Conservation (phyloP, 2,329 filamentous ascomycete genomes). For the Pezicula neosporulosa region DNA sequence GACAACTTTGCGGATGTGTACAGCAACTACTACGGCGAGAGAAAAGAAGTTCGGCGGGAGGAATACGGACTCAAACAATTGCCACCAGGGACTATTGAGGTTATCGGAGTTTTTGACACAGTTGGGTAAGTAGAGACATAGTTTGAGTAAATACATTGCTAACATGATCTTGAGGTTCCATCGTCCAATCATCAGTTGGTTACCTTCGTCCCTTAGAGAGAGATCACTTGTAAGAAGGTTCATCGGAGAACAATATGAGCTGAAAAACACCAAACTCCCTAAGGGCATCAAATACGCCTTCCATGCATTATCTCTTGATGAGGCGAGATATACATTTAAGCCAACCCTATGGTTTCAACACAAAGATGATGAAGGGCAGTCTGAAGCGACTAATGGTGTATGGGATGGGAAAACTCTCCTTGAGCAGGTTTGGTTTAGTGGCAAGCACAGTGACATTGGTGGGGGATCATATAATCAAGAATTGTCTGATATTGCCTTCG, state of each 20-base stretch:
- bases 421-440: conserved; percentile 1
- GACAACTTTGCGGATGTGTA: conserved; percentile 29
- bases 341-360: conserved; percentile 29
- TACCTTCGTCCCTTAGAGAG: too few species aligned
- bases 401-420: not conserved
- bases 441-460: not conserved
- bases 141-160: not conserved
- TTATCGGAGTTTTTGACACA: conserved; percentile 43
- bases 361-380: too few species aligned
- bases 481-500: not conserved
- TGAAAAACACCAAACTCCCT: conserved; percentile 32
- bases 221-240: too few species aligned
- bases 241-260: conserved; percentile 23
- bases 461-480: not conserved
- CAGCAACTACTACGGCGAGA: not conserved
- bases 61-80: conserved; percentile 3
- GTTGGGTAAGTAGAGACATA: conserved; percentile 22
- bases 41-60: not conserved
- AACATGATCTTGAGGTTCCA: not conserved
- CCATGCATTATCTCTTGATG: conserved; percentile 43
- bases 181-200: not conserved
- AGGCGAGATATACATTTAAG: conserved; percentile 32
- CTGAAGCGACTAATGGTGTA: too few species aligned
- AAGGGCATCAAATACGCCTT: conserved; percentile 39
- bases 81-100: conserved; percentile 32